Conservation (phyloP, 495 filamentous ascomycete species). For the Pyrenopolyporus hunteri region DNA sequence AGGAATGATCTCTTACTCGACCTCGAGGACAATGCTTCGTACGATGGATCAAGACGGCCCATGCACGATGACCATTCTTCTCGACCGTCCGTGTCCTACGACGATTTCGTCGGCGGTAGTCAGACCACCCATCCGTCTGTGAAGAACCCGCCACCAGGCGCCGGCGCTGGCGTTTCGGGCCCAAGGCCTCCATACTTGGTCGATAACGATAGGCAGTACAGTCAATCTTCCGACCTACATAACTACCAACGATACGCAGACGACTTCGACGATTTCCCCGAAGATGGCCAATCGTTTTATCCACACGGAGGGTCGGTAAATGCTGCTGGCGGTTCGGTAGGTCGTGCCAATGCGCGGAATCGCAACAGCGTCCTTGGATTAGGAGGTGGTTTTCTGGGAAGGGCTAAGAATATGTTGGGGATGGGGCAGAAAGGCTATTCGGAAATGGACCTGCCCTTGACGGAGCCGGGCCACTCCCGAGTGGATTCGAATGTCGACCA, state of each 20-base stretch:
- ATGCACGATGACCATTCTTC: constrained; percentile 75
- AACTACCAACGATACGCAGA: constrained; percentile 94
- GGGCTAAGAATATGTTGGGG: constrained; percentile 86
- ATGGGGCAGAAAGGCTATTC: constrained; percentile 87
- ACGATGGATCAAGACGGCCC: constrained; percentile 75
- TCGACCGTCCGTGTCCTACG: constrained; percentile 90
- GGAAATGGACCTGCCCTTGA: constrained; percentile 97
- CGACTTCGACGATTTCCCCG: constrained; percentile 74
- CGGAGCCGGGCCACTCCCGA: constrained; percentile 65
- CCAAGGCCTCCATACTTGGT: constrained; percentile 65
- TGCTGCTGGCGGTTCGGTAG: constrained; percentile 48
- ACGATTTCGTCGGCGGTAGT: constrained; percentile 82
- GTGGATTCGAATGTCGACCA: constrained; percentile 41
- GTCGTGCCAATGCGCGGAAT: constrained; percentile 66
- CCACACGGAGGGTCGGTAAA: constrained; percentile 65
- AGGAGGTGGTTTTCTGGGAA: constrained; percentile 85
- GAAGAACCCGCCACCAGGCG: constrained; percentile 48
- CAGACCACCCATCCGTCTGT: constrained; percentile 50
- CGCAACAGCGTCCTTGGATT: constrained; percentile 86
- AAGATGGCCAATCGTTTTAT: constrained; percentile 75
- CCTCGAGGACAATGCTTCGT: constrained; percentile 71
- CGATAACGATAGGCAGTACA: constrained; percentile 65
- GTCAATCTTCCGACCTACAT: constrained; percentile 80
- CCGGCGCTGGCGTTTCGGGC: constrained; percentile 38
- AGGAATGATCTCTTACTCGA: constrained; percentile 76